These are phyloP conservation scores for Amoebophrya sp. DNA, from an alignment of 169 alveolate genomes.

Conservation along the genomic window DNA sequence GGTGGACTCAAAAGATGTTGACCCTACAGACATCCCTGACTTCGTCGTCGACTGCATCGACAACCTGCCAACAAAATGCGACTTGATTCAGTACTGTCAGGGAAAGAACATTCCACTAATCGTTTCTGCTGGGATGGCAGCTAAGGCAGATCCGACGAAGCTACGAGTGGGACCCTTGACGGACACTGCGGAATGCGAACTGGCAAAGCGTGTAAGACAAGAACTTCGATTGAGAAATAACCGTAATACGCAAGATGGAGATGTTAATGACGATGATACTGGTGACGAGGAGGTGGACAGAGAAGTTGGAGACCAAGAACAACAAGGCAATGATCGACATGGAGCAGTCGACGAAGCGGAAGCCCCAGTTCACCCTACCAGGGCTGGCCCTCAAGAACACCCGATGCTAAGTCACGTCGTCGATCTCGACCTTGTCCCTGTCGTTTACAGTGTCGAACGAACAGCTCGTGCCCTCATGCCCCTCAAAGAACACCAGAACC, in stretches of 20 bases:
- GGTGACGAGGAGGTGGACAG: background rate
- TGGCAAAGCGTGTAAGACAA: slow-evolving; percentile 58
- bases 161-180: slow-evolving; percentile 54
- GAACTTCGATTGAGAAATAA: slow-evolving; percentile 49
- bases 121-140: slow-evolving; percentile 65
- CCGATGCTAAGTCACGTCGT: background rate
- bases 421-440: slow-evolving; percentile 42
- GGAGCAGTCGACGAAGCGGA: background rate
- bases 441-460: slow-evolving; percentile 56
- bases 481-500: slow-evolving; percentile 54
- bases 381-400: background rate
- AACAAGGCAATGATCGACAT: background rate
- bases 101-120: slow-evolving; percentile 48
- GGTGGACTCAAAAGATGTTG: background rate
- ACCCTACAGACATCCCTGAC: slow-evolving; percentile 49
- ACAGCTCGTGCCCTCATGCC: slow-evolving; percentile 56
- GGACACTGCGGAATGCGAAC: slow-evolving; percentile 57
- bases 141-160: slow-evolving; percentile 61
- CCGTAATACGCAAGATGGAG: background rate
- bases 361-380: background rate
- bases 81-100: slow-evolving; percentile 56
- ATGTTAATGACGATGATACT: background rate
- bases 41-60: slow-evolving; percentile 67
- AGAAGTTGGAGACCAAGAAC: background rate
- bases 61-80: slow-evolving; percentile 60